Base-by-base conservation (phyloP, 2,329 filamentous ascomycete genomes). In the Penicillium sp. region DNA sequence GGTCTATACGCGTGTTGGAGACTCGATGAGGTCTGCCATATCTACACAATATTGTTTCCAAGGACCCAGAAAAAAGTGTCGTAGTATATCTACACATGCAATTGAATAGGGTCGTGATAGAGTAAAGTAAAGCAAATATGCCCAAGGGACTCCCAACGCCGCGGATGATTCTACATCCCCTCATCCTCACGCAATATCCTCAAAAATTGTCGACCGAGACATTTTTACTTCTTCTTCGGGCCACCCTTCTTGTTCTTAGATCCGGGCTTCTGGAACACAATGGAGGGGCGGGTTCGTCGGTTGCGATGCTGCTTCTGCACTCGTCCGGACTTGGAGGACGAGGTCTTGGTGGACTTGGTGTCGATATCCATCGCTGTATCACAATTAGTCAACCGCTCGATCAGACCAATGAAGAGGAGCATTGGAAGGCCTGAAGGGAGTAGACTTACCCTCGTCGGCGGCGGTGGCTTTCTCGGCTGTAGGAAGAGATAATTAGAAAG, bases 291-390 rank as follows among this genome's bases (percentile, higher is more conserved):
- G 36, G 70, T 69, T 58, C 71, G 72, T 46, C 72, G 73, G 55
- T 72, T 69, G 59, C 69, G 71, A 60, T 78, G 79, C 50, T 75
- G 75, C 61, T 78, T 79, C 50, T 75, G 75, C 56, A 79, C 70
- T 54, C 75, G 71, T n/a, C 66, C 67, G n/a, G 67, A 60, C 52
- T 73, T 72, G 3, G 68, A 68, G 10, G 70, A 60, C 33, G 54
- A 60, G 51, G 57, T 64, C 46, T 68, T 68, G 19, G 69, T 64
- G 52, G 60, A 46, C 37, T 66, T 65, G 35, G 54, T 65, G 55
- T 78, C 77, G 55, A 79, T 64, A 40, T 78, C 77, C 77, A 79
- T 79, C 27, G 70, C 76, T 78, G 54, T 43, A 39, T 13, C 14
- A 27, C 19, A 58, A n/a, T 66, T 58, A 65, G 60, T 22, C 9